phyloP scores from a whole-genome alignment of 371 early-diverging fungal species.

The Mortierella sp. region DNA sequence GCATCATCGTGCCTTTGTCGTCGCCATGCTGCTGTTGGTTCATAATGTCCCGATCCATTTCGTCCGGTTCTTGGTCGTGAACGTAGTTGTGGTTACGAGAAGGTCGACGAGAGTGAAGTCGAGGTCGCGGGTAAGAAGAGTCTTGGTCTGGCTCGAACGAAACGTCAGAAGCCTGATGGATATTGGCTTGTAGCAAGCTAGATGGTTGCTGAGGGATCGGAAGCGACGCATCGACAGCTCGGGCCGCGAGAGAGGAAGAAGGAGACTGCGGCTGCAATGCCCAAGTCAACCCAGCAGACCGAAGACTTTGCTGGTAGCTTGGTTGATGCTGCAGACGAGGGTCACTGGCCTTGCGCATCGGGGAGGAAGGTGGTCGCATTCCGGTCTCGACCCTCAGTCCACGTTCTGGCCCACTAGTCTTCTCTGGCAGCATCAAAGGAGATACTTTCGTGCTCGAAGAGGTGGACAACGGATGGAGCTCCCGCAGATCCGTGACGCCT shows the following conservation, averaged over 20 bases:
- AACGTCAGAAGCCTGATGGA: neutral
- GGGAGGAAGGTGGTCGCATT: neutral
- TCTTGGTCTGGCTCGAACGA: neutral
- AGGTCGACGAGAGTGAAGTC: slow-evolving; percentile 24
- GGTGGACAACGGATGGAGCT: slow-evolving; percentile 3
- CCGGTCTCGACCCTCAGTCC: slow-evolving; percentile 12
- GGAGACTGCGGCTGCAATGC: slow-evolving; percentile 17
- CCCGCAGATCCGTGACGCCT: slow-evolving; percentile 17
- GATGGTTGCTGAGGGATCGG: slow-evolving; percentile 4
- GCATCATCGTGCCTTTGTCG: slow-evolving; percentile 24
- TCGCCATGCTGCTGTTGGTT: slow-evolving; percentile 10
- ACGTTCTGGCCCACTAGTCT: neutral
- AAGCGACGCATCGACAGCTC: slow-evolving; percentile 8
- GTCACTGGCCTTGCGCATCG: slow-evolving; percentile 15
- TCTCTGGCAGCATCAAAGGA: neutral
- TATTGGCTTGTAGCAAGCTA: neutral
- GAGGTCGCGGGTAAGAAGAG: neutral
- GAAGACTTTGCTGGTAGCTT: slow-evolving; percentile 13
- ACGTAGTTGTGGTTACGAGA: slow-evolving; percentile 19
- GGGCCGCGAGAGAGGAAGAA: neutral
- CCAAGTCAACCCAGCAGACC: slow-evolving; percentile 29
- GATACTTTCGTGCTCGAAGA: neutral
- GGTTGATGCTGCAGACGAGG: slow-evolving; percentile 12
- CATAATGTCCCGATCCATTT: slow-evolving; percentile 12
- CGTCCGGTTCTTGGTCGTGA: slow-evolving; percentile 8